phyloP scores from a whole-genome alignment of 257 asterid species.

The Gentiana macrophylla region DNA sequence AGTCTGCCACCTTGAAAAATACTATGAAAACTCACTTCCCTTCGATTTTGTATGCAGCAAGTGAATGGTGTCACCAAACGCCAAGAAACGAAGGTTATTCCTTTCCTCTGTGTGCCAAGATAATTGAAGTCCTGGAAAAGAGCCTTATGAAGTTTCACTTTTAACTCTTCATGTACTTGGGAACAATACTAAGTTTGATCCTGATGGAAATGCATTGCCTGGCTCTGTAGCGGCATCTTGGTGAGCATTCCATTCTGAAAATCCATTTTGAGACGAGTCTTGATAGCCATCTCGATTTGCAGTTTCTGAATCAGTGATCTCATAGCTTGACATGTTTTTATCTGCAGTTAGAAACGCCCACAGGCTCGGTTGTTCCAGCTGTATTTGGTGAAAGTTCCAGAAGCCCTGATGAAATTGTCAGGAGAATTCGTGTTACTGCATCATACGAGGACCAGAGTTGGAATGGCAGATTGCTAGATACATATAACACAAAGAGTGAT shows the following conservation, averaged over 20 bases:
- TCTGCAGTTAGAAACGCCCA: conserved; percentile 56
- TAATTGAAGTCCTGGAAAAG: conserved; percentile 45
- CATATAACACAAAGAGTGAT: conserved; percentile 57
- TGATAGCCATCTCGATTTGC: background rate
- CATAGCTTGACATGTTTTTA: conserved; percentile 5
- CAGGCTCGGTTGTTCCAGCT: conserved; percentile 65
- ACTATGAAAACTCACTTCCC: conserved; percentile 10
- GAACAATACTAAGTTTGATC: conserved; percentile 60
- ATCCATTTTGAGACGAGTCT: conserved; percentile 1
- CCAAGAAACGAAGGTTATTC: conserved; percentile 47
- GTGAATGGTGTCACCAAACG: conserved; percentile 15
- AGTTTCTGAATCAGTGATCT: background rate
- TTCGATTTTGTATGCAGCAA: conserved; percentile 41
- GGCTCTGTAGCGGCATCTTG: conserved; percentile 81
- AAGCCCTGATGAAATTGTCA: conserved; percentile 82
- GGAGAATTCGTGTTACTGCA: conserved; percentile 69
- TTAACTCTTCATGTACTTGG: conserved; percentile 74
- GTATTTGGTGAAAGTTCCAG: conserved; percentile 57
- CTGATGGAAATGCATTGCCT: conserved; percentile 61
- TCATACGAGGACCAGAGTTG: conserved; percentile 58
- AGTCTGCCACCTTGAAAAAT: conserved; percentile 12
- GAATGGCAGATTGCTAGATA: conserved; percentile 56
- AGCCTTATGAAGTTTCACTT: conserved; percentile 57
- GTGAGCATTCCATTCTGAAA: conserved; percentile 31
- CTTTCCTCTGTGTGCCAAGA: conserved; percentile 69